Evolutionary conservation across 2,329 filamentous ascomycete species (phyloP).

Genomic region (Gremmenia infestans): DNA sequence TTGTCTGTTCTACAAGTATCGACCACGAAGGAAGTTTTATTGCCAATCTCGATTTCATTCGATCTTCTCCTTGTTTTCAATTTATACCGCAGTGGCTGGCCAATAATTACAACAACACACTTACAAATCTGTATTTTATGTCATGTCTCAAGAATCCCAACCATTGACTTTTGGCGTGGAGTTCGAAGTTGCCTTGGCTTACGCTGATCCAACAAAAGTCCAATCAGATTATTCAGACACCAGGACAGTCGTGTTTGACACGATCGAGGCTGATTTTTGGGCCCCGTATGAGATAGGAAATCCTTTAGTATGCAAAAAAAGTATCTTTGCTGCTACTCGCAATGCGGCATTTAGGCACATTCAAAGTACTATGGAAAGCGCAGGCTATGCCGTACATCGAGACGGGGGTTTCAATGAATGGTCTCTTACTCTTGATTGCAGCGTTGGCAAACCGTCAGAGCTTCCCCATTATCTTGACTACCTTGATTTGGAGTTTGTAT

Average conservation of each 20-base stretch:
- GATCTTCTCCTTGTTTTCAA: too few relatives aligned
- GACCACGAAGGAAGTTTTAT: too few relatives aligned
- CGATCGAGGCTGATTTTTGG: background rate
- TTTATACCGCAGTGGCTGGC: background rate
- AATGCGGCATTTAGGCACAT: background rate
- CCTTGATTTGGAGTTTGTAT: conserved; percentile 17
- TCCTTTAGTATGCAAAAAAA: background rate
- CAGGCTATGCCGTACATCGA: background rate
- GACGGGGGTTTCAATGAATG: conserved; percentile 3
- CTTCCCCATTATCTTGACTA: conserved; percentile 3
- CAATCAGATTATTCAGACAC: background rate
- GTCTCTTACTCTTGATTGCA: conserved; percentile 6
- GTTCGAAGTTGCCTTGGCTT: conserved; percentile 17
- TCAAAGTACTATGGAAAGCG: background rate
- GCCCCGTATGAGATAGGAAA: background rate
- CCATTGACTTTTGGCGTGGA: conserved; percentile 25
- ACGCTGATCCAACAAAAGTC: background rate
- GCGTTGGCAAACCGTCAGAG: background rate
- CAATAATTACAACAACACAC: background rate
- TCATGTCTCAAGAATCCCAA: background rate
- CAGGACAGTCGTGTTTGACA: background rate
- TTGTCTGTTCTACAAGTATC: too few relatives aligned
- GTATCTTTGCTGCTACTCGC: too few relatives aligned
- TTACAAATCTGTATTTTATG: too few relatives aligned
- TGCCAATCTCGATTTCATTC: too few relatives aligned